Conservation (phyloP, 495 filamentous ascomycete genomes). For the Aspergillus ellipticus region DNA sequence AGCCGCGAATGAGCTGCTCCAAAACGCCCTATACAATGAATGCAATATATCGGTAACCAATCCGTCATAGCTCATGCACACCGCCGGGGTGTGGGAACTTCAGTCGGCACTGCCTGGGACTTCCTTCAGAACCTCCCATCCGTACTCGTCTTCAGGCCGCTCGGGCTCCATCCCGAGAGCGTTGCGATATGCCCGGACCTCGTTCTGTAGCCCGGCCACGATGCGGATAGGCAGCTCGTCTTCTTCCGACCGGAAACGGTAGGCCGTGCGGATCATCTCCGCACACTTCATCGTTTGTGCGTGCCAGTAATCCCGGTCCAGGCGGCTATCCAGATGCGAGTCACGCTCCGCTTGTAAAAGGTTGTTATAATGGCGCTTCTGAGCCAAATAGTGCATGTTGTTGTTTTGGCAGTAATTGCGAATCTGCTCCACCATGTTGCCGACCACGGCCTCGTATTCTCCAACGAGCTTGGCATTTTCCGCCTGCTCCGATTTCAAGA, state of each 20-base stretch:
- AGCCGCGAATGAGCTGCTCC: slow-evolving; percentile 12
- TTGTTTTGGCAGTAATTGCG: slow-evolving; percentile 60
- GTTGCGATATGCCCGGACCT: slow-evolving; percentile 51
- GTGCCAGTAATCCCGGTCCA: slow-evolving; percentile 66
- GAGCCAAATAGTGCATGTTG: slow-evolving; percentile 52
- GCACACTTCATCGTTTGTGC: slow-evolving; percentile 50
- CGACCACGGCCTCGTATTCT: slow-evolving; percentile 55
- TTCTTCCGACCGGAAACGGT: slow-evolving; percentile 48
- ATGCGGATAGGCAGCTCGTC: slow-evolving; percentile 46
- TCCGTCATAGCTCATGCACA: slow-evolving; percentile 15
- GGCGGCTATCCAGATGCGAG: slow-evolving; percentile 51
- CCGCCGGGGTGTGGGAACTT: slow-evolving; percentile 4
- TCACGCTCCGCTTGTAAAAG: slow-evolving; percentile 56
- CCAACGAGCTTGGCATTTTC: slow-evolving; percentile 52
- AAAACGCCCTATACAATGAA: slow-evolving; percentile 12
- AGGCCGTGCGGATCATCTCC: slow-evolving; percentile 51
- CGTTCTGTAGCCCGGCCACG: slow-evolving; percentile 50
- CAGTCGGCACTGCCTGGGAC: slow-evolving; percentile 34
- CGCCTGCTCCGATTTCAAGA: slow-evolving; percentile 46
- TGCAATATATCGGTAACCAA: slow-evolving; percentile 14
- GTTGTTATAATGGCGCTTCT: slow-evolving; percentile 58
- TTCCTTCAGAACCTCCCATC: slow-evolving; percentile 51
- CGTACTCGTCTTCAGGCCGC: slow-evolving; percentile 50
- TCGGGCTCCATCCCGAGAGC: slow-evolving; percentile 52
- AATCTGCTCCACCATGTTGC: slow-evolving; percentile 57